Percentiles rank a stretch among this genome's conserved stretches.
phyloP scores from a whole-genome alignment of 352 stramenopile genomes.

The Pythium scleroteichum region DNA sequence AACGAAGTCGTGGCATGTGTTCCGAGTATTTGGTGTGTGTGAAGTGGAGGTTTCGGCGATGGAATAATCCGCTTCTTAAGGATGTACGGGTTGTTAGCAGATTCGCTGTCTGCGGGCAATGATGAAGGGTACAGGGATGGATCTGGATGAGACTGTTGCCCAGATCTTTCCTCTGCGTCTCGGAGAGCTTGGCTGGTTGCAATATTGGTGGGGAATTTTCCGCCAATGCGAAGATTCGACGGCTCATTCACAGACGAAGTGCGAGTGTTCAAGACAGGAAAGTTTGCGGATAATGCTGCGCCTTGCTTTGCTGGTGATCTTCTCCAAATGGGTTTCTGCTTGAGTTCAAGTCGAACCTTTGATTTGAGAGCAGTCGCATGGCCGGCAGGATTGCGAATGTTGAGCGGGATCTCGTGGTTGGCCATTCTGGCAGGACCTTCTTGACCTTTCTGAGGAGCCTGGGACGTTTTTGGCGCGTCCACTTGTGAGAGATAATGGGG shows the following conservation, averaged over 20 bases:
- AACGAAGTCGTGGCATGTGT: neutral
- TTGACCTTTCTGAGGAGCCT: neutral
- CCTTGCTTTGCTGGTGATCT: constrained; percentile 5
- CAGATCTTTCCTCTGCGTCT: no score
- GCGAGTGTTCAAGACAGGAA: no score
- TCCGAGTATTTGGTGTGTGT: neutral
- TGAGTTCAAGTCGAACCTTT: constrained; percentile 8
- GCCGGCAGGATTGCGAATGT: constrained; percentile 2
- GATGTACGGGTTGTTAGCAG: neutral
- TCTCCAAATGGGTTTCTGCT: constrained; percentile 25
- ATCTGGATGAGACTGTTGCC: no score
- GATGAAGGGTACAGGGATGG: neutral
- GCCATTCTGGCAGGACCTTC: neutral
- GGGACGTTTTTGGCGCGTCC: neutral
- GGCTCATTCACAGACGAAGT: no score
- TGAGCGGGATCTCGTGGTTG: constrained; percentile 6
- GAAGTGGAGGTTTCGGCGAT: constrained; percentile 24
- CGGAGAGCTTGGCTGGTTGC: no score
- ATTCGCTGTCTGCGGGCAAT: constrained; percentile 2
- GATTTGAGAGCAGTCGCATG: neutral
- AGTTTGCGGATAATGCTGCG: neutral
- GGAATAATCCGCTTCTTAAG: constrained; percentile 1
- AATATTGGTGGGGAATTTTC: no score
- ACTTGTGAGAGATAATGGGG: neutral
- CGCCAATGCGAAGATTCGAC: no score